Evolutionary conservation across 768 basidiomycete genomes (phyloP).

Genomic region (Lactifluus volemus): DNA sequence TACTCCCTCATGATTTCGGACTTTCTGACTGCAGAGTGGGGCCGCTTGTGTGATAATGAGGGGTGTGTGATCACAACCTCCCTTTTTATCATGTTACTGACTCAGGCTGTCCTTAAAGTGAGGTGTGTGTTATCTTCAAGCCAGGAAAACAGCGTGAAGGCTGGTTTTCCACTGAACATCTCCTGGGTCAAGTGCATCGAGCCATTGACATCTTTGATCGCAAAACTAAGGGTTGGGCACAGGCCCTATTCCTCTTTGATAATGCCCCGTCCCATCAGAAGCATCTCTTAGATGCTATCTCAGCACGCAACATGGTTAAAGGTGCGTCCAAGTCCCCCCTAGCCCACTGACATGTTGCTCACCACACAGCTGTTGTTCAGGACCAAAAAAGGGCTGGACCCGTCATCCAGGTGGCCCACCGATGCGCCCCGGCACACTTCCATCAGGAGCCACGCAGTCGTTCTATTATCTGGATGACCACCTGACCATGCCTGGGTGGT

Average conservation of each 20-base stretch:
- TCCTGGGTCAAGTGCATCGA: neutral
- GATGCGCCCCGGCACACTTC: neutral
- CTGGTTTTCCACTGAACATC: neutral
- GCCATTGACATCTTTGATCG: neutral
- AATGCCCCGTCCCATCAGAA: neutral
- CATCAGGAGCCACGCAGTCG: too few relatives aligned
- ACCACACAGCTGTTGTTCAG: neutral
- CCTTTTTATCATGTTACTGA: too few relatives aligned
- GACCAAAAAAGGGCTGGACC: neutral
- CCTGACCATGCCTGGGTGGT: neutral
- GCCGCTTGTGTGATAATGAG: neutral
- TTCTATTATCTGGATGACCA: neutral
- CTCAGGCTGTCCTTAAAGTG: neutral
- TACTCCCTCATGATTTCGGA: neutral
- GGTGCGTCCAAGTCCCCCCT: too few relatives aligned
- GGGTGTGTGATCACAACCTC: neutral
- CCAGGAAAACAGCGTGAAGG: neutral
- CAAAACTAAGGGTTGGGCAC: neutral
- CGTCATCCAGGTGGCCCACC: neutral
- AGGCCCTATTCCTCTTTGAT: neutral
- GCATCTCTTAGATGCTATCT: neutral
- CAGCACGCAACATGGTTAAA: neutral
- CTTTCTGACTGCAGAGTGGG: neutral
- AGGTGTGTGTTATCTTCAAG: neutral
- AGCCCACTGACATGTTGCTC: neutral